phyloP scores from a whole-genome alignment of 768 basidiomycete species.

The Butyriboletus loyo region DNA sequence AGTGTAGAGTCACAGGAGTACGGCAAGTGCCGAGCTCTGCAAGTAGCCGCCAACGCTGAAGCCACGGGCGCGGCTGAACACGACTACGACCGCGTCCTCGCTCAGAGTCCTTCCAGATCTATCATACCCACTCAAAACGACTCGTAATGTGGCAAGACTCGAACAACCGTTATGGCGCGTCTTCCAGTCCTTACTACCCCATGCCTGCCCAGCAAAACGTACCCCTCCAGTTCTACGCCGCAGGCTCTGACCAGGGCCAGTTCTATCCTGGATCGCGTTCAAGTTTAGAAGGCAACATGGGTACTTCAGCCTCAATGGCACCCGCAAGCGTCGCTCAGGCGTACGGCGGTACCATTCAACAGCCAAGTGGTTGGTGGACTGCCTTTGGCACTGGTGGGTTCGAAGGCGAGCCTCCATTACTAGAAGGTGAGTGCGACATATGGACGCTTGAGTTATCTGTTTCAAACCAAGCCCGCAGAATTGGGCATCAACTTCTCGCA shows the following conservation, averaged over 20 bases:
- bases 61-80: neutral
- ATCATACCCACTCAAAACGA: neutral
- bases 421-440: conserved; percentile 68
- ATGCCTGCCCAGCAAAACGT: conserved; percentile 45
- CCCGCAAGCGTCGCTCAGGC: conserved; percentile 43
- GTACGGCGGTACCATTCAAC: conserved; percentile 73
- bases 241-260: conserved; percentile 51
- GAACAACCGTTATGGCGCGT: conserved; percentile 52
- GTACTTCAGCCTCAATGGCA: conserved; percentile 51
- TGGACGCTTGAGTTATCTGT: neutral
- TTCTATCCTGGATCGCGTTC: conserved; percentile 72
- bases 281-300: conserved; percentile 72
- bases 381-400: conserved; percentile 95
- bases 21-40: conserved; percentile 30
- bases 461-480: conserved; percentile 47
- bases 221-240: conserved; percentile 77
- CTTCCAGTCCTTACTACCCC: conserved; percentile 56
- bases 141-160: conserved; percentile 73
- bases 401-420: conserved; percentile 92
- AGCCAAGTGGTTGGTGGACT: conserved; percentile 84
- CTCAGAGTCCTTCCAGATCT: neutral
- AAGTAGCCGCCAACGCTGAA: neutral
- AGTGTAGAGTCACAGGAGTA: neutral
- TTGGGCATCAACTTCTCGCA: conserved; percentile 98
- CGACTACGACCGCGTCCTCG: conserved; percentile 7